Percentiles rank a stretch among this genome's conserved stretches.
Conservation (phyloP, 306 rosid genomes). For the Fagus crenata region DNA sequence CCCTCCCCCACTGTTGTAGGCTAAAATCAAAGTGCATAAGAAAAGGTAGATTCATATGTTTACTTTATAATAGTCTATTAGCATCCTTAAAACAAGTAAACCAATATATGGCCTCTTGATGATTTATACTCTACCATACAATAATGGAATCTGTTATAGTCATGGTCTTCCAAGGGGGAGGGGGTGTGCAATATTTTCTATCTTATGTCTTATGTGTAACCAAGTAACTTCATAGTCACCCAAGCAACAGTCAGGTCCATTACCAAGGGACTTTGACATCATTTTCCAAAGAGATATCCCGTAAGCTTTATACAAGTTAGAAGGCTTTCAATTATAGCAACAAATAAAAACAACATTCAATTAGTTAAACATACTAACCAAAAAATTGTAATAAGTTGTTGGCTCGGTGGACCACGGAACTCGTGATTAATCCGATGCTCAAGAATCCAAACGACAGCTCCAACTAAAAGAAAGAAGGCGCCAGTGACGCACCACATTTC, state of each 20-base stretch:
- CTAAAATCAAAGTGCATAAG: background rate
- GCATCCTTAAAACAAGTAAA: background rate
- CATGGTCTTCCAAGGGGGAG: background rate
- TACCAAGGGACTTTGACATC: constrained; percentile 13
- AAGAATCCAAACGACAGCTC: constrained; percentile 87
- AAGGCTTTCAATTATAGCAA: constrained; percentile 19
- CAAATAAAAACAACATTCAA: background rate
- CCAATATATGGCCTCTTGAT: background rate
- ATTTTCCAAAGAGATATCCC: background rate
- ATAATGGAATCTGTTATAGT: constrained; percentile 1
- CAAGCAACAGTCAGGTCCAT: constrained; percentile 22
- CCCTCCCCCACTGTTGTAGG: no score
- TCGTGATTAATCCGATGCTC: constrained; percentile 79
- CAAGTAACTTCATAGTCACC: constrained; percentile 15
- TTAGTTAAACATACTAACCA: constrained; percentile 57
- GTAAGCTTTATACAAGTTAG: constrained; percentile 6
- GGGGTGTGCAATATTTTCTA: background rate
- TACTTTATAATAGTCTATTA: constrained; percentile 4
- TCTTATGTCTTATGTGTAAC: background rate
- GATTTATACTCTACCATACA: background rate
- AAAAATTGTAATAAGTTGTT: constrained; percentile 72
- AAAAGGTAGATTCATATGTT: constrained; percentile 3
- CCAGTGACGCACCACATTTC: constrained; percentile 81
- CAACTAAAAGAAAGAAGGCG: constrained; percentile 70
- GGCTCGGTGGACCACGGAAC: constrained; percentile 81